Evolutionary conservation across 805 yeast genomes (phyloP).

Genomic region (Yamadazyma endophytica): DNA sequence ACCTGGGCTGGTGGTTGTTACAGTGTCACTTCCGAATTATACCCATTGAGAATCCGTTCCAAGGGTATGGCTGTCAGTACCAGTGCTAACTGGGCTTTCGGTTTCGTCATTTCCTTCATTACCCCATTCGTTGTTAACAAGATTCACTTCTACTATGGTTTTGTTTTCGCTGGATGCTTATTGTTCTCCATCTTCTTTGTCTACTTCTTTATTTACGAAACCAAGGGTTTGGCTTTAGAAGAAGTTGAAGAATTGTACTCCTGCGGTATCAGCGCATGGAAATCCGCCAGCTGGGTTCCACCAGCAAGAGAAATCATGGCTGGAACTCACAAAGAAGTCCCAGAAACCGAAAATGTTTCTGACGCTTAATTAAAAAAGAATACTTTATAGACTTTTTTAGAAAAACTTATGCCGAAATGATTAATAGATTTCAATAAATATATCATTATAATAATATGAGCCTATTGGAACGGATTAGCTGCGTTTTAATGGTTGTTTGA

Average conservation of each 20-base stretch:
- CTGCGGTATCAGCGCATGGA: constrained; percentile 32
- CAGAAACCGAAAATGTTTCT: constrained; percentile 5
- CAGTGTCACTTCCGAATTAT: constrained; percentile 62
- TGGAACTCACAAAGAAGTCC: constrained; percentile 5
- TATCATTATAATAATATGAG: not conserved
- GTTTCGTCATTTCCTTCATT: constrained; percentile 58
- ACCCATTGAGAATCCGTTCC: constrained; percentile 60
- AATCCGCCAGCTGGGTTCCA: constrained; percentile 49
- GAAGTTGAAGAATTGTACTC: constrained; percentile 71
- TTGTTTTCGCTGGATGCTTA: constrained; percentile 60
- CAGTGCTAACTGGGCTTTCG: constrained; percentile 62
- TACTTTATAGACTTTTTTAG: not conserved
- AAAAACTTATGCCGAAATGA: not conserved
- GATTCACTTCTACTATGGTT: constrained; percentile 66
- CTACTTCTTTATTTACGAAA: constrained; percentile 69
- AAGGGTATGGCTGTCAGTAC: constrained; percentile 63
- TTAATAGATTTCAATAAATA: not conserved
- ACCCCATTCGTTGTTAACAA: constrained; percentile 60
- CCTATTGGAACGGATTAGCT: not conserved
- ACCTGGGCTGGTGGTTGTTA: constrained; percentile 72
- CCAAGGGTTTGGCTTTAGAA: constrained; percentile 77
- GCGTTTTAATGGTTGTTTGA: not conserved
- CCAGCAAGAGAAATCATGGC: constrained; percentile 24
- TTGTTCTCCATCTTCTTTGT: constrained; percentile 63
- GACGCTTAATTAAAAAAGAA: constrained; percentile 1